These are phyloP conservation scores for Rubia balearica DNA, from an alignment of 305 asterid species.

Conservation along the genomic window DNA sequence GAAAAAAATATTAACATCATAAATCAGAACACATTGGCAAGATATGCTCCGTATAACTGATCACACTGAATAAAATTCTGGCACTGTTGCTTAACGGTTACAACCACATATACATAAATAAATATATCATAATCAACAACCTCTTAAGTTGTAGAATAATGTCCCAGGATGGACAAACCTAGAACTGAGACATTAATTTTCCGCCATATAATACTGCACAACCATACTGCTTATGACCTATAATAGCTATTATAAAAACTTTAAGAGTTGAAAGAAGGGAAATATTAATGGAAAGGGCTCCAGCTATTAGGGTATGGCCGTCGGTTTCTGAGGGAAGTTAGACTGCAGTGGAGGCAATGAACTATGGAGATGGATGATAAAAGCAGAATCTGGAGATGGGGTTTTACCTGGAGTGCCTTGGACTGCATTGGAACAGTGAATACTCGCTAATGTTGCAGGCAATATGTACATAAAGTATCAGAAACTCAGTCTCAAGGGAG, in stretches of 20 bases:
- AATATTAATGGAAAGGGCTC: not conserved
- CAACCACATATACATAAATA: not conserved
- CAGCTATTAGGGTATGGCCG: not conserved
- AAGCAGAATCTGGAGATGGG: not conserved
- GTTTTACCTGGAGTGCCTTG: not conserved
- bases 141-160: not conserved
- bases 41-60: not conserved
- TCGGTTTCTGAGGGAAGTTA: not conserved
- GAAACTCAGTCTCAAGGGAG: not conserved
- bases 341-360: not conserved
- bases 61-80: not conserved
- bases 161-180: not conserved
- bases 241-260: not conserved
- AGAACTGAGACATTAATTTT: not conserved
- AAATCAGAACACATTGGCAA: not conserved
- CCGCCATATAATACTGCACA: not conserved
- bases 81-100: not conserved
- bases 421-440: not conserved
- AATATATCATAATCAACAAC: not conserved
- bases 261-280: not conserved
- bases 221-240: not conserved
- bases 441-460: not conserved
- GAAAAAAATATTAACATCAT: not conserved
- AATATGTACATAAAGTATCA: not conserved
- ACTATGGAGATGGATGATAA: not conserved